phyloP scores from a whole-genome alignment of 805 yeast genomes.

The Sungouiella blattae region DNA sequence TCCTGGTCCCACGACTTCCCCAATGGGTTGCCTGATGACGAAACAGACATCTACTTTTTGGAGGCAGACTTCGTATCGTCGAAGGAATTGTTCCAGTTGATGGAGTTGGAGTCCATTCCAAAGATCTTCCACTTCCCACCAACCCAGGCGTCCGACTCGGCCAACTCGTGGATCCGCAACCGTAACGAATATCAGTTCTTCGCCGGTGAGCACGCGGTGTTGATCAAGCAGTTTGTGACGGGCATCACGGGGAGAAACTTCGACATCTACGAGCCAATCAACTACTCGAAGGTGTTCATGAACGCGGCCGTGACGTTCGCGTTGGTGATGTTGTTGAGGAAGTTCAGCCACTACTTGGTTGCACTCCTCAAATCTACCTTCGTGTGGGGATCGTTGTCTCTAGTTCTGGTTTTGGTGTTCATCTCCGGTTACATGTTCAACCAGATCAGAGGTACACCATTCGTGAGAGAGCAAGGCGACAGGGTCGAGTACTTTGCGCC shows the following conservation, averaged over 20 bases:
- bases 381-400: slow-evolving; percentile 69
- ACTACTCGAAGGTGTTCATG: slow-evolving; percentile 37
- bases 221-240: slow-evolving; percentile 34
- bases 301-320: slow-evolving; percentile 34
- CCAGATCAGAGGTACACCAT: slow-evolving; percentile 69
- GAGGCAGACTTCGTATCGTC: slow-evolving; percentile 66
- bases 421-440: slow-evolving; percentile 93
- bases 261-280: slow-evolving; percentile 37
- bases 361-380: slow-evolving; percentile 47
- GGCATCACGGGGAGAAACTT: slow-evolving; percentile 32
- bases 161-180: slow-evolving; percentile 23
- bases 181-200: slow-evolving; percentile 43
- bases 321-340: slow-evolving; percentile 21
- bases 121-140: slow-evolving; percentile 63
- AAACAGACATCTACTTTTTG: slow-evolving; percentile 59
- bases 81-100: slow-evolving; percentile 47
- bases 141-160: slow-evolving; percentile 25
- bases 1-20: slow-evolving; percentile 59
- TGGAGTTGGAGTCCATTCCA: slow-evolving; percentile 73
- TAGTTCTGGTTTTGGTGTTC: slow-evolving; percentile 66
- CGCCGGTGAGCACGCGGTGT: slow-evolving; percentile 41
- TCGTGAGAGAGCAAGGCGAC: slow-evolving; percentile 7
- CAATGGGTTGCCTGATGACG: slow-evolving; percentile 26
- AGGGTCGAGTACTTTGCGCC: slow-evolving; percentile 11
- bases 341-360: slow-evolving; percentile 29